Conservation (phyloP, 2,329 filamentous ascomycete genomes). For the Bertia moriformis region DNA sequence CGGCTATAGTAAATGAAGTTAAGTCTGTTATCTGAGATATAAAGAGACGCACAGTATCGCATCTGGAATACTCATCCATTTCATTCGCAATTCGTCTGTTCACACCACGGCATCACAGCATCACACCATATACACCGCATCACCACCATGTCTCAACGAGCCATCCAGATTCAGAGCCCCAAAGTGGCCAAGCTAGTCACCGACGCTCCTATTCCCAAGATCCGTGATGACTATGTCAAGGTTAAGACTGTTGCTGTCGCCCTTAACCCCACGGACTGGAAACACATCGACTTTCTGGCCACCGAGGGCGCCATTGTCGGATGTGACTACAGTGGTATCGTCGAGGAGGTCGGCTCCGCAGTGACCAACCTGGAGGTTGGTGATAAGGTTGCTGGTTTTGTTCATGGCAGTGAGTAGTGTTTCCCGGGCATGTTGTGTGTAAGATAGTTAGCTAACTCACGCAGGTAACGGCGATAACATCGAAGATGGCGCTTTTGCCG, state of each 20-base stretch:
- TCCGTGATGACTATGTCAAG: constrained; percentile 4
- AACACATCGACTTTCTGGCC: constrained; percentile 12
- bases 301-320: constrained; percentile 14
- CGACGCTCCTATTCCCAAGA: not conserved
- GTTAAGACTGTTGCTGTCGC: constrained; percentile 13
- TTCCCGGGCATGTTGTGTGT: too few relatives aligned
- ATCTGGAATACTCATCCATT: not conserved
- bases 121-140: not conserved
- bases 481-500: constrained; percentile 13
- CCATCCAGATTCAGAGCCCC: too few relatives aligned
- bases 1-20: too few relatives aligned
- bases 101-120: not conserved
- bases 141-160: not conserved
- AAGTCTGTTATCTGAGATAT: too few relatives aligned
- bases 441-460: too few relatives aligned
- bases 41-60: not conserved
- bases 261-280: constrained; percentile 19
- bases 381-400: constrained; percentile 11
- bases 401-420: too few relatives aligned
- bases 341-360: constrained; percentile 11
- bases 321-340: constrained; percentile 17
- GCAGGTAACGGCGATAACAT: constrained; percentile 6
- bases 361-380: constrained; percentile 5
- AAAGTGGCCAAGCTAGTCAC: too few relatives aligned
- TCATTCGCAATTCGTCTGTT: not conserved